A percentile compares a stretch with the other conserved stretches of the same genome.
Evolutionary conservation across 73 alveolate species (phyloP).

Genomic region (Tetrahymena elliotti): DNA sequence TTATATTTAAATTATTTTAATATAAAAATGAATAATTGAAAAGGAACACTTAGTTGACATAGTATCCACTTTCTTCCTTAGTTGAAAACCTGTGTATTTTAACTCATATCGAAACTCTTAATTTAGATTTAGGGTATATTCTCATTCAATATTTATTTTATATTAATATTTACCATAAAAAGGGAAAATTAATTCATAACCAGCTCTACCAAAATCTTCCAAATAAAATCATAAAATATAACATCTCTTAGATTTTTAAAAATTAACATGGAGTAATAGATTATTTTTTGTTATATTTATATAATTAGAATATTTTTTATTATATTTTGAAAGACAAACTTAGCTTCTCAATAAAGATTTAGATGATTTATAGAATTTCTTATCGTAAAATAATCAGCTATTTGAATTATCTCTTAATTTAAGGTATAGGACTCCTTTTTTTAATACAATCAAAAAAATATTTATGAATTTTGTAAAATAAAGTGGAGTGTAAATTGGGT

Average conservation of each 20-base stretch:
- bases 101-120: neutral
- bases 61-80: neutral
- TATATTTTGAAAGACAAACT: neutral
- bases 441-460: too few species aligned
- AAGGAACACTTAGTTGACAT: neutral
- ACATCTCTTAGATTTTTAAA: neutral
- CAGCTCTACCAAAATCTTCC: neutral
- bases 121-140: neutral
- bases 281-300: neutral
- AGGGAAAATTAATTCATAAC: neutral
- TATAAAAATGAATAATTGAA: neutral
- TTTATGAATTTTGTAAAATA: too few species aligned
- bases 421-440: neutral
- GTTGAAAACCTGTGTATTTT: neutral
- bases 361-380: neutral
- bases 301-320: neutral
- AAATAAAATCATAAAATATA: neutral
- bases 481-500: neutral
- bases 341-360: neutral
- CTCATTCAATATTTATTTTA: neutral
- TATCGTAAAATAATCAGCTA: neutral
- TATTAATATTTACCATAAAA: neutral
- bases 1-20: neutral
- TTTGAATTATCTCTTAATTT: neutral
- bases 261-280: neutral